These are phyloP conservation scores for Naganishia sp. DNA, from an alignment of 1,284 basidiomycete species.

Conservation along the genomic window DNA sequence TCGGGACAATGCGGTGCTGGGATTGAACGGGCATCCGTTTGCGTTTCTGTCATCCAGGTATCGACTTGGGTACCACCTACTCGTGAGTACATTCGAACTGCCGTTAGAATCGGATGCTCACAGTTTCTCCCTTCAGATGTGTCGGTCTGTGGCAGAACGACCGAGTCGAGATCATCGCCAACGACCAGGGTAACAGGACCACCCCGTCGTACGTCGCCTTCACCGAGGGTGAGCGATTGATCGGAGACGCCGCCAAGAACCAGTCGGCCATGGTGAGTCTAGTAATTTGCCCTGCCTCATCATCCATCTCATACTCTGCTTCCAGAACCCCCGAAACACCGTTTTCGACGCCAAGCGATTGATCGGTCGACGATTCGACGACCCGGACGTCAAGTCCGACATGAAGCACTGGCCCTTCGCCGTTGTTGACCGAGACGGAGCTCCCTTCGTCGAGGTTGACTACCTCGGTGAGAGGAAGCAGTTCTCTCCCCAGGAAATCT, in stretches of 20 bases:
- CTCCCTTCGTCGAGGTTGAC: conserved; percentile 62
- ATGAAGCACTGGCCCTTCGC: conserved; percentile 72
- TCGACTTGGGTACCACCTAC: conserved; percentile 57
- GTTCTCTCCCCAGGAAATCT: conserved; percentile 73
- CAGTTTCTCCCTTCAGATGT: conserved; percentile 50
- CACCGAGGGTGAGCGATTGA: conserved; percentile 94
- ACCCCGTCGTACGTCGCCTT: conserved; percentile 99
- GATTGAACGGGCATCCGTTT: neutral
- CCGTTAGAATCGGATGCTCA: no score
- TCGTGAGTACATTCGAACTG: conserved; percentile 34
- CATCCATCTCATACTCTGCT: conserved; percentile 1
- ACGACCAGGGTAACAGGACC: conserved; percentile 95
- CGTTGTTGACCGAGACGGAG: conserved; percentile 62
- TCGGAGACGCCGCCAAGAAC: conserved; percentile 96
- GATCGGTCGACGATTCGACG: conserved; percentile 91
- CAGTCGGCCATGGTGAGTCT: conserved; percentile 74
- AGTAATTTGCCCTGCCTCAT: neutral
- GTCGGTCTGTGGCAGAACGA: conserved; percentile 99
- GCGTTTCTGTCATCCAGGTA: conserved; percentile 25
- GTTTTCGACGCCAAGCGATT: conserved; percentile 97
- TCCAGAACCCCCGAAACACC: conserved; percentile 80
- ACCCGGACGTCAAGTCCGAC: conserved; percentile 65
- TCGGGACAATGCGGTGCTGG: neutral
- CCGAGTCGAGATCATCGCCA: conserved; percentile 98
- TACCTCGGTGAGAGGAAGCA: conserved; percentile 64